Evolutionary conservation across 495 filamentous ascomycete genomes (phyloP).

Genomic region (Penicillium robsamsonii): DNA sequence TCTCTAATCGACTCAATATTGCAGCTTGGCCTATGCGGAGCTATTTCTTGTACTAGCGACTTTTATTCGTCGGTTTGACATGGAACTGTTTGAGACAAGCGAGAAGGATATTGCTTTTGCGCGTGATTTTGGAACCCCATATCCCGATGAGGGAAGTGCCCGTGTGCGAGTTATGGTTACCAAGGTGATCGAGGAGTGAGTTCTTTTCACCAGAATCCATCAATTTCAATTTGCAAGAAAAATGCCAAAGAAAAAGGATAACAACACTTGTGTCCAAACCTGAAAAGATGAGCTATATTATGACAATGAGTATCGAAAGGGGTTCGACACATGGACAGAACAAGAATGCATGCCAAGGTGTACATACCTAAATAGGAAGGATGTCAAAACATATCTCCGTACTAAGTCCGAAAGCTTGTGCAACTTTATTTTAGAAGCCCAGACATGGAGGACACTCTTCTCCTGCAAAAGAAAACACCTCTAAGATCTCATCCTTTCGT

Average conservation of each 20-base stretch:
- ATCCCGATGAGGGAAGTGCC: constrained; percentile 19
- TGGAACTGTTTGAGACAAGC: constrained; percentile 37
- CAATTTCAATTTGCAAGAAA: neutral
- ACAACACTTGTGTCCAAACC: neutral
- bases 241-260: neutral
- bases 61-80: constrained; percentile 37
- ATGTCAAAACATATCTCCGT: neutral
- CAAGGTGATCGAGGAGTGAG: constrained; percentile 16
- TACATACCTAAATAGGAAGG: neutral
- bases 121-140: constrained; percentile 26
- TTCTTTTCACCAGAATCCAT: neutral
- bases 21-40: constrained; percentile 45
- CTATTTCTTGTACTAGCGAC: constrained; percentile 39
- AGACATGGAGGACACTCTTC: neutral
- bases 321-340: too few species aligned
- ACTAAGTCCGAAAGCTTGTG: constrained; percentile 10
- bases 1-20: constrained; percentile 11
- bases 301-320: neutral
- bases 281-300: neutral
- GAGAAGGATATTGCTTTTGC: constrained; percentile 28
- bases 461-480: neutral
- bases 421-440: constrained; percentile 2
- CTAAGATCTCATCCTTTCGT: neutral
- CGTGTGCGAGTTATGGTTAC: constrained; percentile 24
- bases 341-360: too few species aligned